These are phyloP conservation scores for Colletotrichum gloeosporioides DNA, from an alignment of 2,329 filamentous ascomycete genomes.

Conservation along the genomic window DNA sequence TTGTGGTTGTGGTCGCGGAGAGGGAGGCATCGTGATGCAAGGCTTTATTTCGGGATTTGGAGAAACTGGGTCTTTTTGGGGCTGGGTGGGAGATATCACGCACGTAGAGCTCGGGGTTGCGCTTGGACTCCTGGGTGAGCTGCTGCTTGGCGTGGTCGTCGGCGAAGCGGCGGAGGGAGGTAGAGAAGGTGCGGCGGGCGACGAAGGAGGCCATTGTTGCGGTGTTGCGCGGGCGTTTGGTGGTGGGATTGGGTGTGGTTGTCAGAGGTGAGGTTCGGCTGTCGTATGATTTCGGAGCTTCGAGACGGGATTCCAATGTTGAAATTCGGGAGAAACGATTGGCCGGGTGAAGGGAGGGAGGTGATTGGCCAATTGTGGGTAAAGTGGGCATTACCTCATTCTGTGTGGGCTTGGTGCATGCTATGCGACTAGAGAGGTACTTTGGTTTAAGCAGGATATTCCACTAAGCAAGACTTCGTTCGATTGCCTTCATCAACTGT, in stretches of 20 bases:
- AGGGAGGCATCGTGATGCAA: background rate
- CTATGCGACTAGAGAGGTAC: background rate
- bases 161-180: conserved; percentile 55
- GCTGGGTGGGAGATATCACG: conserved; percentile 37
- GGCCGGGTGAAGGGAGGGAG: background rate
- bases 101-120: conserved; percentile 50
- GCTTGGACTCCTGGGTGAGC: conserved; percentile 65
- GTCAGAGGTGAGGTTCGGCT: conserved; percentile 4
- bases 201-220: conserved; percentile 61
- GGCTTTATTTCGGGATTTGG: background rate
- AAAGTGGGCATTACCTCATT: conserved; percentile 21
- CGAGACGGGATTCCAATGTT: conserved; percentile 3
- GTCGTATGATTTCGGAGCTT: conserved; percentile 25
- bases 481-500: background rate
- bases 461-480: background rate
- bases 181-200: conserved; percentile 61
- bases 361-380: conserved; percentile 20
- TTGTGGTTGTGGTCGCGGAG: background rate
- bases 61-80: background rate
- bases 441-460: background rate
- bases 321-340: conserved; percentile 24
- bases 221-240: conserved; percentile 23
- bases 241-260: conserved; percentile 15
- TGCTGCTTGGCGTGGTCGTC: conserved; percentile 45
- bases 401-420: background rate